Percentiles rank a stretch among this genome's conserved stretches.
Evolutionary conservation across 768 basidiomycete species (phyloP).

Genomic region (Amylocystis lapponica): DNA sequence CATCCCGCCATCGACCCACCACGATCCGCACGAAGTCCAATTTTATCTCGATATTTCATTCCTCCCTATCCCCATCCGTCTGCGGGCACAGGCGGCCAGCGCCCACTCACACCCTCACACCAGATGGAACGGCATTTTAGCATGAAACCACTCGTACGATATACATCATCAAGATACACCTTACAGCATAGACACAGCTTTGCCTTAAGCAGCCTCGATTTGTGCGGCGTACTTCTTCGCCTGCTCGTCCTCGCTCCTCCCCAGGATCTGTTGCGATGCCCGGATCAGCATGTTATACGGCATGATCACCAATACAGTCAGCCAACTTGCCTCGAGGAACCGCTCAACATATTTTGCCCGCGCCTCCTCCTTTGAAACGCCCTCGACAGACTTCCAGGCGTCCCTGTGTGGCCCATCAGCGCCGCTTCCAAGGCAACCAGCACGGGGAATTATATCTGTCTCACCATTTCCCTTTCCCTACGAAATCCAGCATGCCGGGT

Average conservation of each 20-base stretch:
- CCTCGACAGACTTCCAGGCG: slow-evolving; percentile 78
- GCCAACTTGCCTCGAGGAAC: slow-evolving; percentile 53
- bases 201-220: slow-evolving; percentile 45
- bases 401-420: slow-evolving; percentile 46
- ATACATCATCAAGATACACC: not conserved
- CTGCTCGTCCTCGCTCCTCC: slow-evolving; percentile 42
- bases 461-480: slow-evolving; percentile 89
- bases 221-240: slow-evolving; percentile 51
- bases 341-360: slow-evolving; percentile 67
- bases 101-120: not conserved
- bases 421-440: not conserved
- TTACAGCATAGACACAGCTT: slow-evolving; percentile 1
- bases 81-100: too few species aligned
- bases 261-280: slow-evolving; percentile 44
- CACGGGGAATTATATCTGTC: slow-evolving; percentile 9
- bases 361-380: slow-evolving; percentile 67
- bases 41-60: too few species aligned
- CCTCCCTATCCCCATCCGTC: too few species aligned
- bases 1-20: too few species aligned
- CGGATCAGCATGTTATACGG: not conserved
- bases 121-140: not conserved
- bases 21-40: too few species aligned
- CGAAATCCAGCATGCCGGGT: slow-evolving; percentile 80
- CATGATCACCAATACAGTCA: not conserved
- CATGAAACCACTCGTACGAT: not conserved